Base-by-base conservation (phyloP, 352 stramenopile genomes). In the Pythium aphanidermatum region DNA sequence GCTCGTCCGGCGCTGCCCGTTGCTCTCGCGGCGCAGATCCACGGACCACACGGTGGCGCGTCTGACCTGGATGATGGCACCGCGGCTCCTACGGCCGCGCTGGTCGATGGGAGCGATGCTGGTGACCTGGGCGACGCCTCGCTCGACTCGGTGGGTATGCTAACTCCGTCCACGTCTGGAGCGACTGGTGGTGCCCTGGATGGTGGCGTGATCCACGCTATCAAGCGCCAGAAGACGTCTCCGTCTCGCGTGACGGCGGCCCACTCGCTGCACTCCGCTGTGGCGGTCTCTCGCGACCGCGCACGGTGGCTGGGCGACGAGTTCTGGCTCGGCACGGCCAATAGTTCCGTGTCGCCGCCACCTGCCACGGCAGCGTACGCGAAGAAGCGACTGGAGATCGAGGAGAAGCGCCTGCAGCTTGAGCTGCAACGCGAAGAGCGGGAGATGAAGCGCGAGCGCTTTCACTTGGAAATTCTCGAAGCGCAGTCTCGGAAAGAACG, bases 321-420 rank as follows among this genome's bases (percentile, higher is more conserved):
- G 14, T 29, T 62, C 9, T 70, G 55, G 51, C 29, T 51, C 8
- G 23, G 36, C 9, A 20, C 30, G 24, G 23, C n/a, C n/a, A n/a
- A n/a, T n/a, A n/a, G n/a, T n/a, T n/a, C n/a, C n/a, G n/a, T n/a
- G n/a, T n/a, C 48, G n/a, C 20, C 55, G 5, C 31, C 46, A 7
- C 26, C 40, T 9, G 2, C 41, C n/a, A 2, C 28, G 28, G 10
- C 34, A 2, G 30, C 38, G 40, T 63, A 73, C 45, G 49, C 60
- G 31, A 67, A 65, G 35, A 49, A 49, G 16, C 63, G 68, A 14
- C 44, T 86, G 19, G 68, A 81, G 41, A 63, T 86, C 31, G 74
- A 83, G 36, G 74, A 86, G 54, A 79, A 69, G 50, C 68, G 68
- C 0, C 42, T 86, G 28, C 12, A 56, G 49, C 61, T 86, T 5